Base-by-base conservation (phyloP, 352 stramenopile species). In the Pelagophyceae sp. region DNA sequence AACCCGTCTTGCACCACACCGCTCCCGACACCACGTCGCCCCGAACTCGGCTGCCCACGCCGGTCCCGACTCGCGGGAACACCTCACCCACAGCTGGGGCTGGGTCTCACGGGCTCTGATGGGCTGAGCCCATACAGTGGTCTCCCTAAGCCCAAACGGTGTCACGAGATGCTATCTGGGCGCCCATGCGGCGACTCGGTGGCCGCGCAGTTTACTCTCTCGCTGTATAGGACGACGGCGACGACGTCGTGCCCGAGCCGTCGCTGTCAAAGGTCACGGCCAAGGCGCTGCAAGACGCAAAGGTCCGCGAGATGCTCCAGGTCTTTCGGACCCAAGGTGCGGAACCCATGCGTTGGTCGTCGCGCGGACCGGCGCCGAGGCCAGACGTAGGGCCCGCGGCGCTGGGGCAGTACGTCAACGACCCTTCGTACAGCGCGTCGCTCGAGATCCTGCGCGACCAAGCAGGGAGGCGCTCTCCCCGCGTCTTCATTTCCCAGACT, bases 261-360 rank as follows among this genome's bases (percentile, higher is more conserved):
- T 40, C 61, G 61, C 61, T 71, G 3, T 15, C 61, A 15, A 6
- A 38, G 25, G n/a, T 29, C 15, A 29, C 61, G n/a, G 61, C 11
- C 29, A 1, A 40, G 61, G 61, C 61, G 61, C 61, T 71, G n/a
- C 29, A 37, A 1, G 27, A 71, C 61, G 61, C 27, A 15, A 71
- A 71, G 33, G 61, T 71, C 25, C 33, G 67, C 17, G 67, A 74
- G 38, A 74, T 74, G 67, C 67, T 74, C 67, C 2, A 50, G 67
- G 67, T 37, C 35, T 74, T 74, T 37, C 67, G 67, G 2, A 1
- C 15, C 5, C 35, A 58, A 23, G 67, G 67, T n/a, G n/a, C n/a
- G n/a, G n/a, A n/a, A n/a, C n/a, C n/a, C n/a, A n/a, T n/a, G n/a
- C n/a, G n/a, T n/a, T n/a, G n/a, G n/a, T n/a, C n/a, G n/a, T n/a